Evolutionary conservation across 2,329 filamentous ascomycete species (phyloP), one percentile per base, ranked within the genome.

Genomic region (Zelopaecilomyces penicillatus): DNA sequence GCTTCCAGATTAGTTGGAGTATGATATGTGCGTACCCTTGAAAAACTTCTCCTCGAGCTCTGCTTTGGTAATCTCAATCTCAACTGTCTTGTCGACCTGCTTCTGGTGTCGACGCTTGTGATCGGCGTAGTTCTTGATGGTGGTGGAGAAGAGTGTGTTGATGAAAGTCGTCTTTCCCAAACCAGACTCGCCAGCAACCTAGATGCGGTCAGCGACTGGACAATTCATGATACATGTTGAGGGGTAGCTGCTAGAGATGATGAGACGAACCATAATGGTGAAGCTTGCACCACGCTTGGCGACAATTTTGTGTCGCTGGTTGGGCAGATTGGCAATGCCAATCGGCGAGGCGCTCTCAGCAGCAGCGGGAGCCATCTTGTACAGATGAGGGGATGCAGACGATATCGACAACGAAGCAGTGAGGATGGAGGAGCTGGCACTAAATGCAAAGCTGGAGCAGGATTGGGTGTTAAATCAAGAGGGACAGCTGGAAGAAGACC

Each of bases 21-120:
- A 29, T 38, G 37, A 29, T 36, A 39, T 32, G 26, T 34, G 8
- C 63, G 46, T 75, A 96, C 91, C 91, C 80, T 98, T 98, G 85
- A 98, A 98, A 79, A 98, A 98, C 77, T 98, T 98, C 84, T 98
- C 93, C 74, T 98, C 93, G 53, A 98, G 76, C 76, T 98, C 93
- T 48, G 93, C 93, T 80, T 98, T 98, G 68, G 93, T 98, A 66
- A 98, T 98, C 71, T 98, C 93, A 59, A 98, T 98, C 76, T 98
- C 94, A 54, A 98, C 93, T 8, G 93, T 98, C 81, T 97, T 97
- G 76, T 98, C 93, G 57, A 97, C 82, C 76, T 98, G 93, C 82
- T 98, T 98, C 73, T 93, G 87, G 71, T 98, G 93, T 65, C 93
- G 87, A 71, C 89, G 87, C 80, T 95, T 95, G 81, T 98, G 91